These are phyloP conservation scores for Astrothelium subdiscretum DNA, from an alignment of 495 filamentous ascomycete species.

Conservation along the genomic window DNA sequence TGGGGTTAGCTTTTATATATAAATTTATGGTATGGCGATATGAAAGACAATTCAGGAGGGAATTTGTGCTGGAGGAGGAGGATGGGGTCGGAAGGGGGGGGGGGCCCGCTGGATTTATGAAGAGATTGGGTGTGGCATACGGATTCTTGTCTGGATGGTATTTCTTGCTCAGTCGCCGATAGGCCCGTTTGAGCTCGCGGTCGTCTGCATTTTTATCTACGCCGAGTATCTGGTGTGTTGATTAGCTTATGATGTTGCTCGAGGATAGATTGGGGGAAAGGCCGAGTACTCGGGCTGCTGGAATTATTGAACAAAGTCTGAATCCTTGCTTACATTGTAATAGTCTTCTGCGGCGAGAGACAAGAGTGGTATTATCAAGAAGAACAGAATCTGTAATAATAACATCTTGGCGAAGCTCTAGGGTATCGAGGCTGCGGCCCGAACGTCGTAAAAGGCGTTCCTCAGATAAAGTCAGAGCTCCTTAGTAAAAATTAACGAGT, in stretches of 20 bases:
- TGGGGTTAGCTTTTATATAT: conserved; percentile 1
- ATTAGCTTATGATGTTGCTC: background rate
- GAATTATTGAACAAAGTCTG: background rate
- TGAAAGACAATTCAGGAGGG: conserved; percentile 7
- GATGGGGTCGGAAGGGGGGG: conserved; percentile 3
- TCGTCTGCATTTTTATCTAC: conserved; percentile 73
- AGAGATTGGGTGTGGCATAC: too few relatives aligned
- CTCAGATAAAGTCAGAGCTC: background rate
- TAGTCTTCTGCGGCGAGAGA: conserved; percentile 66
- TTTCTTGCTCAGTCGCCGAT: conserved; percentile 85
- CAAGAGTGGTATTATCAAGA: conserved; percentile 36
- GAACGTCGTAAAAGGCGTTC: background rate
- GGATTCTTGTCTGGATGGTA: conserved; percentile 98
- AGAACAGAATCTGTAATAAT: conserved; percentile 23
- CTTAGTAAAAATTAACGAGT: background rate
- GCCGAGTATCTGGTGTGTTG: conserved; percentile 50
- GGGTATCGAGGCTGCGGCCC: background rate
- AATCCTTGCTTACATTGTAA: conserved; percentile 58
- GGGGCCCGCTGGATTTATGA: too few relatives aligned
- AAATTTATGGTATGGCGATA: too few relatives aligned
- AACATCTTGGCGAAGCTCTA: conserved; percentile 19
- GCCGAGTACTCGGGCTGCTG: background rate
- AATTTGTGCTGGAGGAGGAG: background rate
- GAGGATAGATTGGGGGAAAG: background rate
- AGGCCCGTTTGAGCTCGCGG: conserved; percentile 91